These are phyloP conservation scores for Carpinus viminea DNA, from an alignment of 306 rosid genomes.

Conservation along the genomic window DNA sequence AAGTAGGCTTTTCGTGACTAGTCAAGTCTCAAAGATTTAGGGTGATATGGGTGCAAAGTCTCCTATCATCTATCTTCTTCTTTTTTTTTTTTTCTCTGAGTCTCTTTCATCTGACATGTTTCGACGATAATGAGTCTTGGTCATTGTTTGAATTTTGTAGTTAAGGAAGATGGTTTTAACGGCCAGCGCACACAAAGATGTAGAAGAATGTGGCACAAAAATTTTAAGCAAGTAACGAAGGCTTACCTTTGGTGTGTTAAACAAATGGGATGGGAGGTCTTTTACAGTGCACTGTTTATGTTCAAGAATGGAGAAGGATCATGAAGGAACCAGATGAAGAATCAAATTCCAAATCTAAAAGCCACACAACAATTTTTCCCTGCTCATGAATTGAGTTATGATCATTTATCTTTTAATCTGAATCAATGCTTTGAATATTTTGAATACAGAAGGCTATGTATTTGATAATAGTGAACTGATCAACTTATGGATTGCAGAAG, in stretches of 20 bases:
- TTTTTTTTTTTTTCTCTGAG: too few relatives aligned
- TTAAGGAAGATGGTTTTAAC: background rate
- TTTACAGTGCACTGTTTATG: background rate
- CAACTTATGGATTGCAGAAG: constrained; percentile 25
- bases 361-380: background rate
- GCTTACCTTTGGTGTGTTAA: constrained; percentile 25
- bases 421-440: constrained; percentile 20
- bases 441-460: background rate
- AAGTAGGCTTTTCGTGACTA: constrained; percentile 24
- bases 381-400: constrained; percentile 23
- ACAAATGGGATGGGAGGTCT: constrained; percentile 16
- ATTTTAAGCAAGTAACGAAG: constrained; percentile 11
- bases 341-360: background rate
- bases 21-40: background rate
- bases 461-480: constrained; percentile 15
- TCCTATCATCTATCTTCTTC: background rate
- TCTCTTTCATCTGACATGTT: background rate
- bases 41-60: background rate
- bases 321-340: background rate
- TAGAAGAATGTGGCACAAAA: background rate
- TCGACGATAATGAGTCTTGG: background rate
- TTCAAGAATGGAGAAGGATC: background rate
- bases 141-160: background rate
- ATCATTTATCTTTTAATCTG: constrained; percentile 2
- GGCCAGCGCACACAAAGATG: background rate